These are phyloP conservation scores for Sparassis latifolia DNA, from an alignment of 1,284 basidiomycete genomes.

Conservation along the genomic window DNA sequence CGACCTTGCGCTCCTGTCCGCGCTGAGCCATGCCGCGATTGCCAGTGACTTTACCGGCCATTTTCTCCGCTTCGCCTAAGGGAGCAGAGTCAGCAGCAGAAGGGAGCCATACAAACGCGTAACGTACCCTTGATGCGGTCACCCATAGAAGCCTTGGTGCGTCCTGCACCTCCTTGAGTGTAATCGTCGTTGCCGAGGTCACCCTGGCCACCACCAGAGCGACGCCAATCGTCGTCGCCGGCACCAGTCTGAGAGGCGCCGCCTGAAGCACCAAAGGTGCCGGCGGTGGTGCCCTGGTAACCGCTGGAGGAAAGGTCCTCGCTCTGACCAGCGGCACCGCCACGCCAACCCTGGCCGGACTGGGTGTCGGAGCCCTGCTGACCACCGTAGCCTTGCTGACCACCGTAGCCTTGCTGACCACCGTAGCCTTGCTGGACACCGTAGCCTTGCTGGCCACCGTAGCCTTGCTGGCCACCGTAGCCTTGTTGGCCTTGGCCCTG, in stretches of 20 bases:
- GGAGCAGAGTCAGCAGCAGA: conserved; percentile 1
- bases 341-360: not conserved
- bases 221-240: not conserved
- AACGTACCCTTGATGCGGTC: conserved; percentile 8
- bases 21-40: conserved; percentile 14
- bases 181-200: conserved; percentile 4
- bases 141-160: conserved; percentile 13
- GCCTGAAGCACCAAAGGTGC: conserved; percentile 14
- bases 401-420: not conserved
- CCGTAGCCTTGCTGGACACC: too few relatives aligned
- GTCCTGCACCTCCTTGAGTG: not conserved
- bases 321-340: conserved; percentile 1
- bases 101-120: not conserved
- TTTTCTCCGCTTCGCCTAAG: conserved; percentile 20
- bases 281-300: conserved; percentile 16
- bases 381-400: not conserved
- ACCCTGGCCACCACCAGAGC: conserved; percentile 2
- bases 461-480: too few relatives aligned
- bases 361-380: conserved; percentile 3
- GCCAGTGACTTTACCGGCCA: conserved; percentile 16
- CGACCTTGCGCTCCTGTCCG: conserved; percentile 18
- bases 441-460: too few relatives aligned
- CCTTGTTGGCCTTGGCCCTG: not conserved
- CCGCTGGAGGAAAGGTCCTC: conserved; percentile 14
- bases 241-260: not conserved